Conservation (phyloP, 176 grass and related monocot species). For the Eremochloa ophiuroides region DNA sequence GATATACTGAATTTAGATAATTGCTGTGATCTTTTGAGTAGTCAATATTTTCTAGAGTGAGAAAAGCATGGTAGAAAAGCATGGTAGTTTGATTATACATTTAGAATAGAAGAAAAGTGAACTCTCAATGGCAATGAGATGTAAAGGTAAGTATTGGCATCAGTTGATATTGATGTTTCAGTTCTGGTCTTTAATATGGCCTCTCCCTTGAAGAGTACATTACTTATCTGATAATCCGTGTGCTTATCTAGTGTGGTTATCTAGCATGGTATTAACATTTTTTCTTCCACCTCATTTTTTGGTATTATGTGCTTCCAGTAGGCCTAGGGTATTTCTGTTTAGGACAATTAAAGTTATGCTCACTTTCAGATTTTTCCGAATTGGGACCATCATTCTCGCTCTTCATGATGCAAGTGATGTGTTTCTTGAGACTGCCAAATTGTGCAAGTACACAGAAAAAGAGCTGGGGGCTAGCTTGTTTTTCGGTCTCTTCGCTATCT, state of each 20-base stretch:
- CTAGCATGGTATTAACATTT: slow-evolving; percentile 6
- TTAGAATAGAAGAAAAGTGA: not conserved
- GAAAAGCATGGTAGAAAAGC: not conserved
- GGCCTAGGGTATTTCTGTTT: not conserved
- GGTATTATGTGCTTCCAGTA: not conserved
- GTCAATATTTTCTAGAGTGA: slow-evolving; percentile 3
- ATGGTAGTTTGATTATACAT: not conserved
- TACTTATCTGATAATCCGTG: not conserved
- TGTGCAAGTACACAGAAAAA: slow-evolving; percentile 96
- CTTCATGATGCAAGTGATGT: slow-evolving; percentile 94
- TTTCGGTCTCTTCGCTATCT: slow-evolving; percentile 91
- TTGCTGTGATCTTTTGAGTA: not conserved
- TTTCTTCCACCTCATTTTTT: slow-evolving; percentile 12
- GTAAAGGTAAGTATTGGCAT: not conserved
- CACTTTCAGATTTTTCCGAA: slow-evolving; percentile 78
- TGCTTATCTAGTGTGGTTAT: slow-evolving; percentile 12
- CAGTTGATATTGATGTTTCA: not conserved
- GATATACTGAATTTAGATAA: not conserved
- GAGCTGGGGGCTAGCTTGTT: slow-evolving; percentile 81
- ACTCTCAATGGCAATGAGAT: not conserved
- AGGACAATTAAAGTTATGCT: slow-evolving; percentile 13
- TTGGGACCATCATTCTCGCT: slow-evolving; percentile 86
- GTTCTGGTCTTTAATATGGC: slow-evolving; percentile 11
- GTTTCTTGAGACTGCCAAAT: slow-evolving; percentile 91
- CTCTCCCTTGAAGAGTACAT: not conserved